Base-by-base conservation (phyloP, 371 early-diverging fungal species). In the Dichotomocladium elegans region DNA sequence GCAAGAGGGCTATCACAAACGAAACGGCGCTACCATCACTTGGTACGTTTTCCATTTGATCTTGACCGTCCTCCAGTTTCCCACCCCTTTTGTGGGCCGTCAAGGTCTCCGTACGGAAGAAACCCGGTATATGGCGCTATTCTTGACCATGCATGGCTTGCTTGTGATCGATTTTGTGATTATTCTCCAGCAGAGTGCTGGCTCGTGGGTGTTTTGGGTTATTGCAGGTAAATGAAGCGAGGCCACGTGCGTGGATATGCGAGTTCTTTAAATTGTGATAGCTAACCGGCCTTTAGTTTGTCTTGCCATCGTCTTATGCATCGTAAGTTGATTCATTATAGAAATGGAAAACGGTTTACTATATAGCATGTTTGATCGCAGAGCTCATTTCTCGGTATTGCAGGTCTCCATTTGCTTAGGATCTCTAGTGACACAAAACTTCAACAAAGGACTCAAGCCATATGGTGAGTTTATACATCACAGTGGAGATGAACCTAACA, bases 201-300 rank as follows among this genome's bases (percentile, higher is more conserved):
- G 57, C 15, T 56, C 57, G 21, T 77, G 78, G 78, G 63, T 69
- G 0, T 77, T 77, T 51, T 77, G 78, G 78, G 74, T 67, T 12
- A 41, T 77, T 26, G 70, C 72, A 55, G 77, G 77, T 73, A 77
- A 58, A 42, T 12, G 11, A 19, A 9, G 30, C 41, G 15, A 35
- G 27, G 24, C 40, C 14, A 17, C 34, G 17, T 51, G 14, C 8
- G 12, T n/a, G n/a, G n/a, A n/a, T n/a, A n/a, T n/a, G n/a, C n/a
- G n/a, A 46, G 11, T 29, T 28, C 27, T 17, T 15, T 21, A 15
- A n/a, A 12, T 2, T 7, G 1, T 2, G 7, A 37, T 37, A 7
- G 21, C 37, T 37, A 15, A 37, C 37, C 33, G 24, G 11, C 34
- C n/a, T 41, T 27, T 46, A 76, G 77, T 77, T 0, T 77, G 71